These are phyloP conservation scores for Colletotrichum zoysiae DNA, from an alignment of 2,329 filamentous ascomycete species.

Conservation along the genomic window DNA sequence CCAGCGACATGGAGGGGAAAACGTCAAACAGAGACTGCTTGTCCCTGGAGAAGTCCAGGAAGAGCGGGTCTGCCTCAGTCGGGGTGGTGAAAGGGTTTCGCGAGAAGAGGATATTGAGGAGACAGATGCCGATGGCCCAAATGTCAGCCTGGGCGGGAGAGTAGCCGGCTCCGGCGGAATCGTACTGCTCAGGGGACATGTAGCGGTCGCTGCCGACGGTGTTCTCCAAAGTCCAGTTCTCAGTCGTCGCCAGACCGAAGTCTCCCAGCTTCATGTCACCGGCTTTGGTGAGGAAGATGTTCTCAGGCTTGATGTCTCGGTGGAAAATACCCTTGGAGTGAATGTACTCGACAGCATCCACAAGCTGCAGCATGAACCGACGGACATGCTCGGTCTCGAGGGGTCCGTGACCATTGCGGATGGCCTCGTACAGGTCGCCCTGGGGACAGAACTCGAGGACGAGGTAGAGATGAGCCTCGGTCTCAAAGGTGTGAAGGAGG, in stretches of 20 bases:
- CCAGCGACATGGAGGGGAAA: slow-evolving; percentile 98
- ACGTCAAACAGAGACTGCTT: slow-evolving; percentile 97
- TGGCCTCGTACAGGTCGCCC: slow-evolving; percentile 97
- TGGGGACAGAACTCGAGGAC: slow-evolving; percentile 96
- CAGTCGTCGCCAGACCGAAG: slow-evolving; percentile 91
- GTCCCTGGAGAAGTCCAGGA: slow-evolving; percentile 92
- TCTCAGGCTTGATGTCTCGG: slow-evolving; percentile 99
- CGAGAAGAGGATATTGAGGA: slow-evolving; percentile 96
- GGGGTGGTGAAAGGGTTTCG: slow-evolving; percentile 96
- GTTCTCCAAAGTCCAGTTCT: slow-evolving; percentile 90
- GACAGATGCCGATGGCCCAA: slow-evolving; percentile 96
- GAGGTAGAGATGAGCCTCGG: slow-evolving; percentile 87
- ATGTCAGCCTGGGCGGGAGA: slow-evolving; percentile 93
- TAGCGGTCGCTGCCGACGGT: slow-evolving; percentile 98
- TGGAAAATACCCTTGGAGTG: slow-evolving; percentile 94
- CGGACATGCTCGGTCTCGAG: slow-evolving; percentile 96
- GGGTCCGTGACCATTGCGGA: slow-evolving; percentile 87
- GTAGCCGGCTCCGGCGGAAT: slow-evolving; percentile 88
- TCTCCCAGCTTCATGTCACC: slow-evolving; percentile 97
- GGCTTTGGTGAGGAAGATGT: slow-evolving; percentile 91
- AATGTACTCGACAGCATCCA: slow-evolving; percentile 90
- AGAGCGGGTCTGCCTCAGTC: slow-evolving; percentile 90
- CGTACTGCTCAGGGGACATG: slow-evolving; percentile 99
- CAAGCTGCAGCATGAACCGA: slow-evolving; percentile 94
- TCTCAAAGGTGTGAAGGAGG: slow-evolving; percentile 91